A percentile compares a stretch with the other conserved stretches of the same genome.
These are phyloP conservation scores for Coelastrella sp. DNA, from an alignment of 139 green algal species.

Conservation along the genomic window DNA sequence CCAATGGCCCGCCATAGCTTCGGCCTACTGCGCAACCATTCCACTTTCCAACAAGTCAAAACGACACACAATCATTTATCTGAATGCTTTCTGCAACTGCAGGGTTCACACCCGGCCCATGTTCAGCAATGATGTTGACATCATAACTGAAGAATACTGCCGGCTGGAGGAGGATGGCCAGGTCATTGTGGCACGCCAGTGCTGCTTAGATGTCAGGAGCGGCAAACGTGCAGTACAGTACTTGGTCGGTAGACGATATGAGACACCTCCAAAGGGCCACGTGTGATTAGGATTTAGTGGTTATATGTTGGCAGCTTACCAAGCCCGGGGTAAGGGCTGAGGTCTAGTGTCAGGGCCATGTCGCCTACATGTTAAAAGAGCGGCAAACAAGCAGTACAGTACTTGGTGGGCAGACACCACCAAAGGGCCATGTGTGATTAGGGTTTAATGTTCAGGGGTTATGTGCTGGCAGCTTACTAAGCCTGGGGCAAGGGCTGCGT, in stretches of 20 bases:
- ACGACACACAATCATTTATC: too few species aligned
- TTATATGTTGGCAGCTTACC: too few species aligned
- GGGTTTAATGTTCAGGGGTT: too few species aligned
- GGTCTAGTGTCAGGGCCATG: conserved; percentile 16
- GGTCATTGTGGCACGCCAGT: conserved; percentile 25
- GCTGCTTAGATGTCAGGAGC: conserved; percentile 11
- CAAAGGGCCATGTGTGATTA: conserved; percentile 25
- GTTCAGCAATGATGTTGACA: conserved; percentile 18
- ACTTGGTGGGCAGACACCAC: conserved; percentile 33
- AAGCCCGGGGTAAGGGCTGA: too few species aligned
- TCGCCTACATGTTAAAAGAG: conserved; percentile 2
- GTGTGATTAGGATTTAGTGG: conserved; percentile 35
- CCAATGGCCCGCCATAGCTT: too few species aligned
- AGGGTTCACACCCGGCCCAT: conserved; percentile 7
- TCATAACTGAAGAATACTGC: conserved; percentile 4
- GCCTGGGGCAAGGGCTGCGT: too few species aligned
- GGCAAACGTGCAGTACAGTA: conserved; percentile 30
- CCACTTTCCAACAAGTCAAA: too few species aligned
- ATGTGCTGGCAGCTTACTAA: too few species aligned
- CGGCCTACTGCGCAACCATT: too few species aligned
- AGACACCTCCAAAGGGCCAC: conserved; percentile 3
- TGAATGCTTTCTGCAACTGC: not conserved
- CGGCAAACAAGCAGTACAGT: conserved; percentile 22
- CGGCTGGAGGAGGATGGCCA: conserved; percentile 11
- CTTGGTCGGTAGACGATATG: conserved; percentile 9